phyloP scores from a whole-genome alignment of 1,284 basidiomycete genomes.

The Taiwanofungus camphoratus region DNA sequence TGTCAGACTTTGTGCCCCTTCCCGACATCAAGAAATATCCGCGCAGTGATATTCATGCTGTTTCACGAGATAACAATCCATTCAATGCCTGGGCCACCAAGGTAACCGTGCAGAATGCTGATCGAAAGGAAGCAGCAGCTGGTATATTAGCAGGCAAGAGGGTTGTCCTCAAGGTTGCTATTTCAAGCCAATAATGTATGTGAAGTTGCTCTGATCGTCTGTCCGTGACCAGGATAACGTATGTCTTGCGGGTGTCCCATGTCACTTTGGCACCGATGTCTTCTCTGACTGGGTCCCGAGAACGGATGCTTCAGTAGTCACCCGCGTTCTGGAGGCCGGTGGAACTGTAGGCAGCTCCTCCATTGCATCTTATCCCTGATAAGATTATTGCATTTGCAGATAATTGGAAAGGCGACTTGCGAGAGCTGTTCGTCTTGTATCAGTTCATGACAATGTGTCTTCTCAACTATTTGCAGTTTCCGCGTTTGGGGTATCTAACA shows the following conservation, averaged over 20 bases:
- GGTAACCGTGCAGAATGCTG: slow-evolving; percentile 11
- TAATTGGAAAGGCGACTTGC: slow-evolving; percentile 38
- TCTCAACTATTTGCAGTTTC: slow-evolving; percentile 22
- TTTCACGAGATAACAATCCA: slow-evolving; percentile 12
- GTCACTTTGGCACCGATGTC: slow-evolving; percentile 33
- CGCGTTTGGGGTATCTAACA: slow-evolving; percentile 33
- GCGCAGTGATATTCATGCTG: slow-evolving; percentile 11
- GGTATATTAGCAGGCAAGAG: slow-evolving; percentile 15
- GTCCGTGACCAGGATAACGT: slow-evolving; percentile 29
- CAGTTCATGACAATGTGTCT: neutral
- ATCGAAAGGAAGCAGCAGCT: slow-evolving; percentile 6
- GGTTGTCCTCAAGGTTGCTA: slow-evolving; percentile 15
- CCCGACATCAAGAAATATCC: slow-evolving; percentile 15
- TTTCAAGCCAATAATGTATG: neutral
- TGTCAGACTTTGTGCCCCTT: slow-evolving; percentile 15
- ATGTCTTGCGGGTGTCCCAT: slow-evolving; percentile 34
- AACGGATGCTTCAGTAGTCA: slow-evolving; percentile 40
- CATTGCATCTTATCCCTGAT: neutral
- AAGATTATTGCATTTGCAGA: slow-evolving; percentile 10
- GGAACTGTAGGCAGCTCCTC: slow-evolving; percentile 27
- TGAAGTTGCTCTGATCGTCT: neutral
- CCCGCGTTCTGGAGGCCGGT: slow-evolving; percentile 39
- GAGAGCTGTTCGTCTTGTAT: slow-evolving; percentile 25
- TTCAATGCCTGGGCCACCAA: slow-evolving; percentile 21
- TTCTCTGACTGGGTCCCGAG: slow-evolving; percentile 29